Evolutionary conservation across 345 rosid genomes (phyloP).

Genomic region (Euphorbia lathyris): DNA sequence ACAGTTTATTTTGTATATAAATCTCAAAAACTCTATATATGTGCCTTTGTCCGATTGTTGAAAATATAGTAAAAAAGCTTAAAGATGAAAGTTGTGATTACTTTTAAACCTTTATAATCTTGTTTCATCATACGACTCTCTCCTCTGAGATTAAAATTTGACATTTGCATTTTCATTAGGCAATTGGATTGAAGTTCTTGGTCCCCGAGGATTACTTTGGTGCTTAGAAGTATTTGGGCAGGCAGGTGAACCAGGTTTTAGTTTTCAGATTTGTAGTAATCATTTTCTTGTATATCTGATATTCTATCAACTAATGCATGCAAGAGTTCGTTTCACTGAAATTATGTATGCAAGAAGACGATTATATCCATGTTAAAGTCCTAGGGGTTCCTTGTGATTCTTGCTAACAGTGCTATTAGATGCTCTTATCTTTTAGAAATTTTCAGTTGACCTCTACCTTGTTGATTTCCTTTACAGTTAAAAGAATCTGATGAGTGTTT

Average conservation of each 20-base stretch:
- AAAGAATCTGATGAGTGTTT: too few relatives aligned
- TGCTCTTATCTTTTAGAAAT: not conserved
- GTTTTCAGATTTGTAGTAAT: not conserved
- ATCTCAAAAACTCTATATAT: not conserved
- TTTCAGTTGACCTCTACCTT: too few relatives aligned
- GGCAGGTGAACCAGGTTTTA: not conserved
- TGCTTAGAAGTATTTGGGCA: conserved; percentile 14
- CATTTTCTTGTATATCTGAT: not conserved
- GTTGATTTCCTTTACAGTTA: not conserved
- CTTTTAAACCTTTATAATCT: not conserved
- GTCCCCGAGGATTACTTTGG: conserved; percentile 74
- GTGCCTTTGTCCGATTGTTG: too few relatives aligned
- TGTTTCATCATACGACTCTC: not conserved
- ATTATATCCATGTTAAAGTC: not conserved
- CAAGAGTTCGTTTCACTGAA: not conserved
- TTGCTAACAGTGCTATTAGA: not conserved
- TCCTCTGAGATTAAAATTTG: not conserved
- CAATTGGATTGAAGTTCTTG: conserved; percentile 62
- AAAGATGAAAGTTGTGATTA: not conserved
- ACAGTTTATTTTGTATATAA: not conserved
- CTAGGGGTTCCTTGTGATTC: not conserved
- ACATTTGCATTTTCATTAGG: conserved; percentile 38
- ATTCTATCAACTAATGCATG: conserved; percentile 1
- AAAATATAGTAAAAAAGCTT: not conserved
- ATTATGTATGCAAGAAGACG: not conserved